phyloP scores from a whole-genome alignment of 2,329 filamentous ascomycete genomes.

The Xylariaceae sp. region DNA sequence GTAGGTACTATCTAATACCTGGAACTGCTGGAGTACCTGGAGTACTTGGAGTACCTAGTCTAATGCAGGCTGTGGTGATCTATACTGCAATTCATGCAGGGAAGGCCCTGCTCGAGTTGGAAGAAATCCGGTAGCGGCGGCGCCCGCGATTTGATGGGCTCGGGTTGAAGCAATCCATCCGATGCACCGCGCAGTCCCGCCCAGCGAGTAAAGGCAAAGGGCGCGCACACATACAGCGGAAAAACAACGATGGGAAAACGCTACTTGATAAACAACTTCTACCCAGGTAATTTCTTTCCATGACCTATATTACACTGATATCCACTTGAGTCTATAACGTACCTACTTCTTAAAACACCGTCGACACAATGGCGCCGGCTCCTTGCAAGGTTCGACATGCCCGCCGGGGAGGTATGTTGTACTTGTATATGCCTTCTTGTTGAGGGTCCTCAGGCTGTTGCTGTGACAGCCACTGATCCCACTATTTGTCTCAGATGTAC shows the following conservation, averaged over 20 bases:
- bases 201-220: constrained; percentile 13
- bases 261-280: no score
- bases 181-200: no score
- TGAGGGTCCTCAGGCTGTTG: constrained; percentile 4
- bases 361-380: constrained; percentile 41
- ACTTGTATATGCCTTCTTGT: not conserved
- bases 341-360: not conserved
- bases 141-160: not conserved
- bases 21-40: no score
- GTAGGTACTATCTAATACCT: no score
- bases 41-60: no score
- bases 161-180: not conserved
- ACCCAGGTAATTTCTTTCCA: not conserved
- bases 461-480: constrained; percentile 19
- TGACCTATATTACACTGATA: no score
- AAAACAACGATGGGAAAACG: not conserved
- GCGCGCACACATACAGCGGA: constrained; percentile 6
- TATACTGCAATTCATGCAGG: no score
- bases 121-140: constrained; percentile 20
- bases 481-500: constrained; percentile 66
- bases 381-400: constrained; percentile 61
- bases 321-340: no score
- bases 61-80: no score
- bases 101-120: not conserved
- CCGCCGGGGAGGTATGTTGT: constrained; percentile 60